A percentile compares a stretch with the other conserved stretches of the same genome.
Evolutionary conservation across 805 yeast species (phyloP).

Genomic region (Nakazawaea wyomingensis): DNA sequence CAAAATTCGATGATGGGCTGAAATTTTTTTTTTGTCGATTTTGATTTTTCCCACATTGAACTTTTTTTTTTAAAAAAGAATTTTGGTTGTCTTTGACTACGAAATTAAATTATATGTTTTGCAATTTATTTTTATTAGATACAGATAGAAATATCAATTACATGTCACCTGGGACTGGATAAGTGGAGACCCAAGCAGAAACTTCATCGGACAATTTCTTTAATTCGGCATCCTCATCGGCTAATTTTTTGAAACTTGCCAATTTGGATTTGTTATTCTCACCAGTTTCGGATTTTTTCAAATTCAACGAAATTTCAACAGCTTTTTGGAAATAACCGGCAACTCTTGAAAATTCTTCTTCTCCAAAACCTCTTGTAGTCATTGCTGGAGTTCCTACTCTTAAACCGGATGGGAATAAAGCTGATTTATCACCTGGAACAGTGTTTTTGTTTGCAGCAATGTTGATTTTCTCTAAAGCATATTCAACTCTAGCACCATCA

Average conservation of each 20-base stretch:
- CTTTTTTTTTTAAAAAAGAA: no score
- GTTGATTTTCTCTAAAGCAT: constrained; percentile 81
- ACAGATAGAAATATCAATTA: constrained; percentile 13
- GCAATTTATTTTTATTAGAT: no score
- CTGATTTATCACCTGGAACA: constrained; percentile 94
- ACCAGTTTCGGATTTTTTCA: constrained; percentile 58
- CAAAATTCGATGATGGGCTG: no score
- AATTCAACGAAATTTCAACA: constrained; percentile 57
- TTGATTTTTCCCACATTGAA: no score
- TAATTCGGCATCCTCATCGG: constrained; percentile 58
- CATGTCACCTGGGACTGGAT: constrained; percentile 85
- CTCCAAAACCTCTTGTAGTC: constrained; percentile 91
- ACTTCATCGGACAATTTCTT: constrained; percentile 61
- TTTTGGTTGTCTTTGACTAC: no score
- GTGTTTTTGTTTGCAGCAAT: constrained; percentile 96
- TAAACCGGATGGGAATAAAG: constrained; percentile 92
- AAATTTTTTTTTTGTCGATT: not conserved
- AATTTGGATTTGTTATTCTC: constrained; percentile 53
- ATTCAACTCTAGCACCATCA: constrained; percentile 96
- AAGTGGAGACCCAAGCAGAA: constrained; percentile 63
- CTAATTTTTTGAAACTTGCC: constrained; percentile 66
- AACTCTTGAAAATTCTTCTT: constrained; percentile 72
- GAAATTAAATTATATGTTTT: no score
- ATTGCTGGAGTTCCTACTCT: constrained; percentile 98
- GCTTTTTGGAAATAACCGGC: constrained; percentile 78